Percentiles rank a stretch among this genome's conserved stretches.
phyloP scores from a whole-genome alignment of 2,329 filamentous ascomycete genomes.

The Fusarium incarnatum region DNA sequence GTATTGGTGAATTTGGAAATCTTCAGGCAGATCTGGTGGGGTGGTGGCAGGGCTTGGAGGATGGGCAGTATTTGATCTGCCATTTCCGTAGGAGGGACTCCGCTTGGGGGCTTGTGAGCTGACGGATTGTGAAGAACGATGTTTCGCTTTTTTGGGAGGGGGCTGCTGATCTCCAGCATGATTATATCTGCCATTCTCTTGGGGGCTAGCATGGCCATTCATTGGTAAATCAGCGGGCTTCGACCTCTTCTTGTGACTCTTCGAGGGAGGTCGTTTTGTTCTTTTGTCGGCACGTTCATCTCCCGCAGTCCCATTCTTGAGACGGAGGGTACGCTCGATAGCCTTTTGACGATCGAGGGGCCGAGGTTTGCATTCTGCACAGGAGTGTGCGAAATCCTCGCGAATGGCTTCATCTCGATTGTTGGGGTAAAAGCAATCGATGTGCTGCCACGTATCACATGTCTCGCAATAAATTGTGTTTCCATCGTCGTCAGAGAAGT shows the following conservation, averaged over 20 bases:
- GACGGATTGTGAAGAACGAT: constrained; percentile 81
- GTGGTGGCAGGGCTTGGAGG: constrained; percentile 82
- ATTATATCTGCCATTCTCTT: constrained; percentile 64
- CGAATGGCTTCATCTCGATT: constrained; percentile 78
- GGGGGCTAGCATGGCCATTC: constrained; percentile 73
- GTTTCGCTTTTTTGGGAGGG: constrained; percentile 83
- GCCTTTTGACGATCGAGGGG: constrained; percentile 79
- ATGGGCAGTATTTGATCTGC: constrained; percentile 68
- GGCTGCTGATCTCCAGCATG: constrained; percentile 62
- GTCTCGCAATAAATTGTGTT: constrained; percentile 96
- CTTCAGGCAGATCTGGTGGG: constrained; percentile 72
- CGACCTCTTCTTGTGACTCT: constrained; percentile 88
- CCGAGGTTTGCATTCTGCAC: constrained; percentile 87
- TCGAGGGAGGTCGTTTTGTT: constrained; percentile 78
- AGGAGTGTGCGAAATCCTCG: constrained; percentile 82
- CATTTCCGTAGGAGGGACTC: constrained; percentile 72
- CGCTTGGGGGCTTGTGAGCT: constrained; percentile 75
- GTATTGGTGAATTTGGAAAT: constrained; percentile 75
- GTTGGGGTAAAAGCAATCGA: constrained; percentile 89
- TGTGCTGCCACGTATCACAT: constrained; percentile 98
- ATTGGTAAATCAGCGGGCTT: constrained; percentile 76
- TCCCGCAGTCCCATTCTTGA: constrained; percentile 56
- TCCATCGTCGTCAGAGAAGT: constrained; percentile 93
- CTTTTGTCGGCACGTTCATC: constrained; percentile 74
- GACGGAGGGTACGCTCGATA: constrained; percentile 75